Base-by-base conservation (phyloP, 2,329 filamentous ascomycete genomes). In the Stagonosporopsis tanaceti region DNA sequence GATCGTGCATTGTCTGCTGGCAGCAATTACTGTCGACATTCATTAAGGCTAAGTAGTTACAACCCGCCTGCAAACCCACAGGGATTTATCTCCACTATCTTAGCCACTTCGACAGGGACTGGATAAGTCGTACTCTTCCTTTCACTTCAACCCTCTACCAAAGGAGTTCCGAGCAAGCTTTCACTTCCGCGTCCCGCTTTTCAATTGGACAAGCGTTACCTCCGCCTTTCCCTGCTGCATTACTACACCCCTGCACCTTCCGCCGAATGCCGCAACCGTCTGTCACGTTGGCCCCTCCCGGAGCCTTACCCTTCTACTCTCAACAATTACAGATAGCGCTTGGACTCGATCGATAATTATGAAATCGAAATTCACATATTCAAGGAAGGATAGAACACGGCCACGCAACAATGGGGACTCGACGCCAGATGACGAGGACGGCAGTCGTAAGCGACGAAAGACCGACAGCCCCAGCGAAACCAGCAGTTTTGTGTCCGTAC, bases 331-430 rank as follows among this genome's bases (percentile, higher is more conserved):
- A 39, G 38, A 50, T 59, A 59, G 56, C 44, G 47, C 47, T 24
- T 42, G 53, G 45, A 35, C 57, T 27, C 50, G 46, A 22, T 52
- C 47, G 45, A 50, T 44, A 50, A 54, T 39, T 24, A 67, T 67
- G 51, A 50, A 35, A 41, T 39, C 28, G n/a, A 67, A 60, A 37
- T 54, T 60, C 50, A 68, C 66, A 6, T 68, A 68, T 50, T 68
- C 66, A 12, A 59, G 37, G 22, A 59, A 60, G n/a, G 58, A 58
- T 8, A 68, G 64, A 57, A 38, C 47, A 12, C 60, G 46, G 24
- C 38, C 50, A 24, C 41, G 47, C 7, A 51, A 56, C 32, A 53
- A 60, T 20, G 47, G 54, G 20, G 51, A 62, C 27, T 38, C 53
- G 15, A 48, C 53, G 20, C 57, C 53, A 34, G 45, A 60, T 17